Evolutionary conservation across 345 rosid genomes (phyloP), one percentile per base, ranked within the genome.

Genomic region (Salix dunnii): DNA sequence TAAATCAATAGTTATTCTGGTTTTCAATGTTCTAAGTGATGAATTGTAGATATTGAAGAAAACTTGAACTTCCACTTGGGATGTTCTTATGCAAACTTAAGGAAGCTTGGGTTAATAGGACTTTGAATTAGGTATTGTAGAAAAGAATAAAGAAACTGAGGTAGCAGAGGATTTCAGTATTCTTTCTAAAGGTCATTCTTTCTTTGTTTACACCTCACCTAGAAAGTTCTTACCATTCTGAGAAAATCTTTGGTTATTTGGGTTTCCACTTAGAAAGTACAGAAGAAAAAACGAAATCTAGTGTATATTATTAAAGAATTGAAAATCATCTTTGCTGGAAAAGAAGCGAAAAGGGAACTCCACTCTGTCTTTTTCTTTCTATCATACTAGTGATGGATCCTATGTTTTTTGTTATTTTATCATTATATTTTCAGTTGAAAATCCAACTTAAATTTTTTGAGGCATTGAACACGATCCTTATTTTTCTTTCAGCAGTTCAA

Each of bases 401-500:
- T 20, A 18, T 67, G 48, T 58, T 43, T 64, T 67, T 2, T 58
- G 40, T 38, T 70, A 21, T 30, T 49, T 77, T 55, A 31, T 68
- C 63, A n/a, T 74, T n/a, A 74, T 25, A 10, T 28, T 40, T 67
- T 42, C 68, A 16, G 38, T 43, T 21, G 68, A 10, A n/a, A 78
- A 68, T 6, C 69, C 31, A 71, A 27, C 13, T 17, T 28, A 10
- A 55, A 70, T 35, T 53, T 43, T 40, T 62, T 10, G 61, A 43
- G 49, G 36, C 14, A 42, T 80, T 70, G 46, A 67, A 66, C 60
- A 38, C 72, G 53, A 9, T 48, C 58, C 31, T 60, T 53, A 21
- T 67, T 64, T 70, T 36, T 30, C 75, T 83, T 61, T 51, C 78
- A 83, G 87, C 67, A 76, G 86, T 71, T 78, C 77, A 73, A 70